Percentiles rank a stretch among this genome's conserved stretches.
Conservation (phyloP, 306 rosid genomes). For the Quercus mongolica region DNA sequence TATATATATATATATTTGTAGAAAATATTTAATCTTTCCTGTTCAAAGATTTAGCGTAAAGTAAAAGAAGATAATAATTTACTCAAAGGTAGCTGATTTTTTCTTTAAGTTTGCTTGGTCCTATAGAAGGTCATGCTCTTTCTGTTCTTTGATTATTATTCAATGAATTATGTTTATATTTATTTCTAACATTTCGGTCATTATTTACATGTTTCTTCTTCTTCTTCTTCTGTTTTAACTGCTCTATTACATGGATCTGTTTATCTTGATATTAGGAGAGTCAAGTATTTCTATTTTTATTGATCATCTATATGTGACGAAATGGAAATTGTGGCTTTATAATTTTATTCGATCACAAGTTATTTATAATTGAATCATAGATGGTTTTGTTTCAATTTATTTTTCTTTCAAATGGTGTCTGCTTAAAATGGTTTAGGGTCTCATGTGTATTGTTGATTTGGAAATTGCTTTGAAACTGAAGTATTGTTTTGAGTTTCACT, state of each 20-base stretch:
- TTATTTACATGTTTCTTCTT: neutral
- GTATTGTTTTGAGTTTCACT: neutral
- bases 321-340: slow-evolving; percentile 8
- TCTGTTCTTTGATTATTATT: neutral
- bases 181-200: neutral
- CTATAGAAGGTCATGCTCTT: neutral
- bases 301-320: neutral
- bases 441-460: neutral
- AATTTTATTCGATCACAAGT: neutral
- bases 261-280: neutral
- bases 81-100: neutral
- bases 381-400: too few species aligned
- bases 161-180: neutral
- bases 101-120: neutral
- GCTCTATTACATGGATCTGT: neutral
- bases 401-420: neutral
- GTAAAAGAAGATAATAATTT: neutral
- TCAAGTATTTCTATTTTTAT: neutral
- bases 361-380: too few species aligned
- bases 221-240: slow-evolving; percentile 1
- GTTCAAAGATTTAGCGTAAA: neutral
- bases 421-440: neutral
- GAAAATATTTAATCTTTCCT: neutral
- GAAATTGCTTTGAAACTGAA: neutral
- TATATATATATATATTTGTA: too few species aligned